phyloP scores from a whole-genome alignment of 2,329 filamentous ascomycete genomes.

The Aspergillus costaricaensis region DNA sequence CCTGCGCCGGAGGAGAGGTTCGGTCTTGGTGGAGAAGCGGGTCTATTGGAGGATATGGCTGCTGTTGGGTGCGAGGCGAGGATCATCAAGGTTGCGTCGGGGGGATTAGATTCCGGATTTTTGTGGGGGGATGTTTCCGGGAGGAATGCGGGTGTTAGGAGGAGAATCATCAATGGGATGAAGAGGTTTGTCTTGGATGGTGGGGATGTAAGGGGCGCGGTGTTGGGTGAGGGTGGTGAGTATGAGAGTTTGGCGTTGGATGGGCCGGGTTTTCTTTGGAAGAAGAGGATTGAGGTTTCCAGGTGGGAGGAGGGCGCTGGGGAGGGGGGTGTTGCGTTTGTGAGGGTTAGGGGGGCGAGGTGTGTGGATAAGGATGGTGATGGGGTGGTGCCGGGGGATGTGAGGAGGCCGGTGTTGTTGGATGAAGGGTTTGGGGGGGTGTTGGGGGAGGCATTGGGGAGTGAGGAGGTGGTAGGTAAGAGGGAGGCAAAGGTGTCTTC shows the following conservation, averaged over 20 bases:
- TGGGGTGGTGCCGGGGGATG: conserved; percentile 26
- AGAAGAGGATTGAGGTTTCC: conserved; percentile 65
- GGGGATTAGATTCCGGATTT: conserved; percentile 77
- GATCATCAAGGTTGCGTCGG: conserved; percentile 92
- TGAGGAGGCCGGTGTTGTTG: conserved; percentile 63
- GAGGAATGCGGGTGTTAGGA: conserved; percentile 48
- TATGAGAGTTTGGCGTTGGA: conserved; percentile 90
- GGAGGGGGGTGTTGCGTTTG: conserved; percentile 75
- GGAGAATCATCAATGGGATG: conserved; percentile 52
- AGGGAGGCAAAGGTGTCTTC: conserved; percentile 9
- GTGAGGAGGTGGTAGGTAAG: neutral
- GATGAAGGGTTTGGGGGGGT: conserved; percentile 61
- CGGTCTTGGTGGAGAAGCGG: conserved; percentile 26
- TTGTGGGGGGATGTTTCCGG: conserved; percentile 77
- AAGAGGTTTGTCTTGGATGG: conserved; percentile 57
- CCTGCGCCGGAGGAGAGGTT: conserved; percentile 49
- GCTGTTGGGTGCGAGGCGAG: conserved; percentile 77
- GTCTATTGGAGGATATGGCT: conserved; percentile 79
- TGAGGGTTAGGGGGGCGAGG: conserved; percentile 62
- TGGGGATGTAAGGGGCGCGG: conserved; percentile 64
- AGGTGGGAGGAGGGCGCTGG: conserved; percentile 60
- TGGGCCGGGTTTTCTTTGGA: conserved; percentile 74
- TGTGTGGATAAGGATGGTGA: conserved; percentile 51
- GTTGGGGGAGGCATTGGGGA: conserved; percentile 29
- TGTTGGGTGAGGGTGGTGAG: conserved; percentile 90